These are phyloP conservation scores for Lichina pygmaea DNA, from an alignment of 495 filamentous ascomycete genomes.

Conservation along the genomic window DNA sequence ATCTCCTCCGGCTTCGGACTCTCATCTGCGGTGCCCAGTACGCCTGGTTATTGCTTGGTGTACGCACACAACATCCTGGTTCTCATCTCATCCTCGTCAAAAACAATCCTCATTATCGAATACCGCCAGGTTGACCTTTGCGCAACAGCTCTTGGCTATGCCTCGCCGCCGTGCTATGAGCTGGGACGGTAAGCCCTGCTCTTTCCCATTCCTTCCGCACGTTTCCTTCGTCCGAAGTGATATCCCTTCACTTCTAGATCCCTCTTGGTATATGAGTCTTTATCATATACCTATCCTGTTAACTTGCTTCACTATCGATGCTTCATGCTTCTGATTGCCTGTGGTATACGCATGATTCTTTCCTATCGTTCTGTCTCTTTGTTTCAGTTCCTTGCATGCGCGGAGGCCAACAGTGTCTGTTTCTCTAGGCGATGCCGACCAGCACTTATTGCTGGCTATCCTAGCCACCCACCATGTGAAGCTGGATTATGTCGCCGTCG, in stretches of 20 bases:
- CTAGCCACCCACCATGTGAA: slow-evolving; percentile 7
- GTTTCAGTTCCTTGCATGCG: neutral
- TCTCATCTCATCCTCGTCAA: no score
- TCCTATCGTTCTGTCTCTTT: neutral
- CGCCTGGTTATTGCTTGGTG: no score
- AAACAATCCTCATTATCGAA: no score
- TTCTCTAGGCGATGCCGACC: slow-evolving; percentile 6
- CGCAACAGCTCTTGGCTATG: no score
- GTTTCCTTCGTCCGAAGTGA: neutral
- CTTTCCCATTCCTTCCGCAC: neutral
- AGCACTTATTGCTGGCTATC: slow-evolving; percentile 10
- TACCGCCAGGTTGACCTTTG: no score
- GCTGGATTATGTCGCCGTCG: slow-evolving; percentile 8
- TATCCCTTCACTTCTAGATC: no score
- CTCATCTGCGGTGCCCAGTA: no score
- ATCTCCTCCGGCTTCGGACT: no score
- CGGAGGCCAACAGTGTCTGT: neutral
- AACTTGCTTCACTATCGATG: no score
- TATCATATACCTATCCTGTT: neutral
- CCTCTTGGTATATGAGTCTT: neutral
- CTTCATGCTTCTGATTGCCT: neutral
- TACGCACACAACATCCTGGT: no score
- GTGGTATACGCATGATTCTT: neutral
- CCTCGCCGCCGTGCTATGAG: neutral
- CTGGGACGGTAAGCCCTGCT: neutral